Conservation (phyloP, 2,329 filamentous ascomycete species). For the Alternaria sp. region DNA sequence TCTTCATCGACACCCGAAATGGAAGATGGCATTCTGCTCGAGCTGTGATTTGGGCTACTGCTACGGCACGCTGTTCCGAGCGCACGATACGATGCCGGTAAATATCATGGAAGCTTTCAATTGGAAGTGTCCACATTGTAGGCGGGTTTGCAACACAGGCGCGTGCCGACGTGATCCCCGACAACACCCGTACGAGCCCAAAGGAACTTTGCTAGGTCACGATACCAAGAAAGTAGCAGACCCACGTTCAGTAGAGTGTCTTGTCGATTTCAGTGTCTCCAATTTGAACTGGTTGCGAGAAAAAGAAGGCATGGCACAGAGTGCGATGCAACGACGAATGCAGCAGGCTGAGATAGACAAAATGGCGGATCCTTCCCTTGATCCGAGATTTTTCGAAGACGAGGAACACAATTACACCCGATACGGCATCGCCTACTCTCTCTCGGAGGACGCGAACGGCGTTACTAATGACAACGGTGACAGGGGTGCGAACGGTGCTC, state of each 20-base stretch:
- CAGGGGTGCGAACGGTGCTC: conserved; percentile 23
- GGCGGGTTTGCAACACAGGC: conserved; percentile 85
- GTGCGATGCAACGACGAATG: conserved; percentile 59
- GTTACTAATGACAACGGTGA: conserved; percentile 39
- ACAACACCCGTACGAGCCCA: conserved; percentile 84
- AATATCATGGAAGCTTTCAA: conserved; percentile 78
- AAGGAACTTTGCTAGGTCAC: conserved; percentile 85
- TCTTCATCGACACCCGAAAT: conserved; percentile 77
- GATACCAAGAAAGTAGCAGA: conserved; percentile 92
- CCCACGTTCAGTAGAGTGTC: conserved; percentile 84
- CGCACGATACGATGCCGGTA: conserved; percentile 89
- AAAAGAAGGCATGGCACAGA: conserved; percentile 54
- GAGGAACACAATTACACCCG: conserved; percentile 50
- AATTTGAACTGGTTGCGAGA: conserved; percentile 84
- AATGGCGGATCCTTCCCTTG: conserved; percentile 55
- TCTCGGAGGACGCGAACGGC: conserved; percentile 38
- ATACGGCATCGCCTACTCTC: conserved; percentile 56
- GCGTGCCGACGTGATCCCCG: conserved; percentile 73
- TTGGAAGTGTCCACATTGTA: conserved; percentile 91
- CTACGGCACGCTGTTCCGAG: conserved; percentile 90
- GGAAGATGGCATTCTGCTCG: conserved; percentile 84
- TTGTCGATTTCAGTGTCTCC: conserved; percentile 89
- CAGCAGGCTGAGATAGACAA: conserved; percentile 64
- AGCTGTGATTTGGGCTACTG: conserved; percentile 82
- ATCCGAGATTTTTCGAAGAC: conserved; percentile 55